Evolutionary conservation across 129 eudicot species (phyloP), one percentile per base, ranked within the genome.

Genomic region (Flaveria sonorensis): DNA sequence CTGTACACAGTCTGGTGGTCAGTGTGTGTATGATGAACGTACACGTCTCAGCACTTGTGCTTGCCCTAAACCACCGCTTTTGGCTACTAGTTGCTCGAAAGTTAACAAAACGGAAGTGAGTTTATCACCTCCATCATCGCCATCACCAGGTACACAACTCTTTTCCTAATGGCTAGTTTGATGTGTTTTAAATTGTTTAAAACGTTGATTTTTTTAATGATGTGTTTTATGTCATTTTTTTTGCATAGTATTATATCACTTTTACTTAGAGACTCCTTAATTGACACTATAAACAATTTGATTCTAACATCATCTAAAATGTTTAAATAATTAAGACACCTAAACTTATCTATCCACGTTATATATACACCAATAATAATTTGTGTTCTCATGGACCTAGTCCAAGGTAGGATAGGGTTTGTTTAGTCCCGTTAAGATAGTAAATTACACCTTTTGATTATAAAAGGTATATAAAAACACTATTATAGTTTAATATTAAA

Each of bases 1-100:
- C 26, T 92, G 97, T 70, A 81, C 59, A 32, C 68, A 2, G 39
- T 82, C 90, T 0, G 81, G 78, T 4, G 95, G 97, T n/a, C 84
- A 40, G 3, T 92, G 97, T 10, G 92, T 89, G 36, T 87, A 79
- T 11, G 67, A 82, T 75, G 39, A 2, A 10, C 10, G 5, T 64
- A 24, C 64, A 0, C 73, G 70, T 64, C 75, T 56, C 70, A 86
- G 88, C 21, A 53, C 83, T 60, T 91, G 97, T 64, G 85, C 78
- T 55, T 91, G 93, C 71, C 77, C 84, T 1, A 78, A 79, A 50
- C 55, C 77, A 18, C 88, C 96, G 0, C 32, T 77, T 23, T 63
- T 83, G 68, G 59, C 73, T 2, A 81, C 66, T 42, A 68, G 77
- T 21, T 86, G 90, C 85, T 72, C 72, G 1, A 42, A 72, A 45